Evolutionary conservation across 1,139 yeast genomes (phyloP).

Genomic region (Taphrina flavorubra): DNA sequence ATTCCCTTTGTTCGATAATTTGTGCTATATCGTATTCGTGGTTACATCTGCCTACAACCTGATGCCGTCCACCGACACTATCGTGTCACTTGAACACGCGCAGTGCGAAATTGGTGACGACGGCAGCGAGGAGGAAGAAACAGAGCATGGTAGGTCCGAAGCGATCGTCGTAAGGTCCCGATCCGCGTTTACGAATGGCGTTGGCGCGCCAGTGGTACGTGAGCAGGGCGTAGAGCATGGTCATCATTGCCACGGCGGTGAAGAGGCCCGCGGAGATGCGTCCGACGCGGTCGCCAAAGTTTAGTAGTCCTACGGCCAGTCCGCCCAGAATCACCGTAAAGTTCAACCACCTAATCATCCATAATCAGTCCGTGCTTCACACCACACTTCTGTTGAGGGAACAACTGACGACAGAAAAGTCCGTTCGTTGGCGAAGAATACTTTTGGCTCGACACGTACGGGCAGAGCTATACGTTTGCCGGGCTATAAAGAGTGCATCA

Average conservation of each 20-base stretch:
- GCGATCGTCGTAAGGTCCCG: conserved; percentile 98
- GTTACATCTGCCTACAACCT: no score
- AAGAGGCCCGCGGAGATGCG: conserved; percentile 91
- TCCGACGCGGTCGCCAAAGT: conserved; percentile 94
- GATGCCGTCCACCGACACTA: no score
- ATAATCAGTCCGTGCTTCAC: no score
- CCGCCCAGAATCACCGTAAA: conserved; percentile 97
- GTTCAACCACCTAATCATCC: conserved; percentile 78
- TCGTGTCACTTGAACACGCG: conserved; percentile 44
- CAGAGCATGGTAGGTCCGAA: conserved; percentile 99
- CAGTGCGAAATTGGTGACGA: conserved; percentile 50
- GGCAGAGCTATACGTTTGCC: conserved; percentile 96
- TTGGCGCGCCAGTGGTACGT: conserved; percentile 99
- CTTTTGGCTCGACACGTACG: conserved; percentile 97
- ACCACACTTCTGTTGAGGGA: no score
- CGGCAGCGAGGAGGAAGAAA: conserved; percentile 69
- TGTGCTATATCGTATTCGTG: no score
- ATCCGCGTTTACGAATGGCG: conserved; percentile 94
- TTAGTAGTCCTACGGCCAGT: conserved; percentile 89
- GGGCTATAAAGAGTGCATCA: conserved; percentile 49
- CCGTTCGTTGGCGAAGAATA: conserved; percentile 97
- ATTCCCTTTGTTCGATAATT: no score
- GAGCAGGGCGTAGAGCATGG: conserved; percentile 91
- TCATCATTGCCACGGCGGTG: conserved; percentile 91
- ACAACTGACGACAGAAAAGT: conserved; percentile 52